Evolutionary conservation across 805 yeast species (phyloP).

Genomic region (Kodamaea laetipori): DNA sequence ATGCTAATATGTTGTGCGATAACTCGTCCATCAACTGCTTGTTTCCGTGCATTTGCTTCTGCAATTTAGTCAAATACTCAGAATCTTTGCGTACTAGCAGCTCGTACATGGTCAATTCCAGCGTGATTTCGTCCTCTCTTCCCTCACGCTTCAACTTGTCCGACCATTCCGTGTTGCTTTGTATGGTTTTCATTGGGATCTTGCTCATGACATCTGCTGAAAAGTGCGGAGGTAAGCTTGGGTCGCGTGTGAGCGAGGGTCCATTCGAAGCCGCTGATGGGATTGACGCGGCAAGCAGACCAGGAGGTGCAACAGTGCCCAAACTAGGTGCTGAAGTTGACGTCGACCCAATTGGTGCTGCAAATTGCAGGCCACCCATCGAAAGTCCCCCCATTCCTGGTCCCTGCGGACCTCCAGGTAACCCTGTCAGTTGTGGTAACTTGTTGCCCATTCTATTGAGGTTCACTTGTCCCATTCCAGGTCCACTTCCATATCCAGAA

Average conservation of each 20-base stretch:
- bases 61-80: slow-evolving; percentile 31
- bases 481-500: not conserved
- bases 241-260: not conserved
- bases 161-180: slow-evolving; percentile 56
- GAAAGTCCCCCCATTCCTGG: no score
- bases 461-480: slow-evolving; percentile 2
- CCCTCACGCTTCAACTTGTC: slow-evolving; percentile 44
- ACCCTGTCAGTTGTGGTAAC: not conserved
- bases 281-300: slow-evolving; percentile 8
- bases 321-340: not conserved
- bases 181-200: slow-evolving; percentile 27
- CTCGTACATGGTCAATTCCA: slow-evolving; percentile 60
- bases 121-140: slow-evolving; percentile 36
- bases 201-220: slow-evolving; percentile 21
- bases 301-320: not conserved
- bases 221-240: slow-evolving; percentile 6
- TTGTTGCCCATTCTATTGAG: not conserved
- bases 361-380: not conserved
- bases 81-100: slow-evolving; percentile 33
- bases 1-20: slow-evolving; percentile 55
- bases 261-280: slow-evolving; percentile 5
- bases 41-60: slow-evolving; percentile 32
- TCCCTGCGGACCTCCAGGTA: no score
- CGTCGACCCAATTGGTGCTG: not conserved
- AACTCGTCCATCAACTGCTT: slow-evolving; percentile 45